phyloP scores from a whole-genome alignment of 2,329 filamentous ascomycete genomes.

The Dothideomycetidae sp. region DNA sequence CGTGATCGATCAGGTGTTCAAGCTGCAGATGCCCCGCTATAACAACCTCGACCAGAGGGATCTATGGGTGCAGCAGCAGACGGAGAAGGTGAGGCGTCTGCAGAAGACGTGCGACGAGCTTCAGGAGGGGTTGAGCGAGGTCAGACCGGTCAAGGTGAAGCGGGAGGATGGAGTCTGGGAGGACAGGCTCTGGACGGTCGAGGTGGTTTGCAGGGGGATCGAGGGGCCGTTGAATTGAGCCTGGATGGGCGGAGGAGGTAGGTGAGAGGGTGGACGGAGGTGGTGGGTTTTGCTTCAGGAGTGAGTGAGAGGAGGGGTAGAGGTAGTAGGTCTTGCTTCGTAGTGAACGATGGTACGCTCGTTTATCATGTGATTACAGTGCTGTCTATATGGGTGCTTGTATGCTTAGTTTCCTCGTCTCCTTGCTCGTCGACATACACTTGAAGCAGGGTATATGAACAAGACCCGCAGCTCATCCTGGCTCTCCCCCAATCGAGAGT shows the following conservation, averaged over 20 bases:
- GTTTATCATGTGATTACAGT: no score
- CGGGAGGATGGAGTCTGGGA: background rate
- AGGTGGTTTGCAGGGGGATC: constrained; percentile 1
- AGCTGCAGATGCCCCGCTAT: background rate
- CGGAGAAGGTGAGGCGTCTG: background rate
- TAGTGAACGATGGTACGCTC: no score
- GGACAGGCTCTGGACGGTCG: constrained; percentile 1
- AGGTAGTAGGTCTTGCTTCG: no score
- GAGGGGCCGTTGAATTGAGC: constrained; percentile 6
- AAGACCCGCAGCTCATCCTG: no score
- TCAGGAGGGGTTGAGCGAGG: background rate
- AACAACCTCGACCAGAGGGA: background rate
- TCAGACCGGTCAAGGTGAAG: background rate
- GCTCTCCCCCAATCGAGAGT: no score
- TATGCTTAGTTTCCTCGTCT: no score
- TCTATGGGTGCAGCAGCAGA: background rate
- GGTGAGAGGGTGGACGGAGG: no score
- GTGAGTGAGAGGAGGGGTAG: no score
- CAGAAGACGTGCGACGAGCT: background rate
- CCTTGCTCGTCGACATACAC: no score
- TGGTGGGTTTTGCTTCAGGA: no score
- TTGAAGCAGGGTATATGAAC: no score
- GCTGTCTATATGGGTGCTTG: no score
- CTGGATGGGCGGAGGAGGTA: background rate
- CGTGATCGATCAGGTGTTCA: background rate